Conservation (phyloP, 176 grass and related monocot genomes). For the Echinochloa phyllopogon region DNA sequence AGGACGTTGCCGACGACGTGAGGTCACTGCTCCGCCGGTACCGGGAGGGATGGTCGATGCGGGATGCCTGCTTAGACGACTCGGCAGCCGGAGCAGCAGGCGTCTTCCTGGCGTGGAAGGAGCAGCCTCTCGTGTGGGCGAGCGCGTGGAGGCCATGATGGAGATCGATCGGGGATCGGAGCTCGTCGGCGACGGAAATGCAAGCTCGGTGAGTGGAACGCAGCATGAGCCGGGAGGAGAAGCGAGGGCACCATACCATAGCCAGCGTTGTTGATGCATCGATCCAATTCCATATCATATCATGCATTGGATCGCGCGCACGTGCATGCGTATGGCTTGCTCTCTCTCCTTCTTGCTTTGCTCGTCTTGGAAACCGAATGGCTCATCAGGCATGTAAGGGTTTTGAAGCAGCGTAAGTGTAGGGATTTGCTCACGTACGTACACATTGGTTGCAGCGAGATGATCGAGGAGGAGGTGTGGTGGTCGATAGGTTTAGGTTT, state of each 20-base stretch:
- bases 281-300: neutral
- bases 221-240: neutral
- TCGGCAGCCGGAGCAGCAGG: slow-evolving; percentile 66
- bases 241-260: slow-evolving; percentile 17
- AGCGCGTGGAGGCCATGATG: slow-evolving; percentile 89
- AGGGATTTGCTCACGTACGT: slow-evolving; percentile 50
- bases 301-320: slow-evolving; percentile 38
- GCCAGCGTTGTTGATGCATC: slow-evolving; percentile 16
- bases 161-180: neutral
- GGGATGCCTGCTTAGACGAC: slow-evolving; percentile 46
- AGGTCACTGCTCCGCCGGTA: slow-evolving; percentile 86
- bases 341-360: slow-evolving; percentile 5
- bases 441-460: slow-evolving; percentile 42
- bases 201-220: slow-evolving; percentile 37
- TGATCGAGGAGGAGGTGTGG: slow-evolving; percentile 29
- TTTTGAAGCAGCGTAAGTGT: slow-evolving; percentile 53
- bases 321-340: slow-evolving; percentile 27
- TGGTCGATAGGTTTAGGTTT: slow-evolving; percentile 48
- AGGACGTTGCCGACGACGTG: slow-evolving; percentile 93
- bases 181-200: slow-evolving; percentile 27
- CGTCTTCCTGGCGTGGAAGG: slow-evolving; percentile 91
- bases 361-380: slow-evolving; percentile 45
- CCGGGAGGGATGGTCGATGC: slow-evolving; percentile 92
- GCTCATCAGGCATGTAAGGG: slow-evolving; percentile 49
- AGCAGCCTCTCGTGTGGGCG: slow-evolving; percentile 94